phyloP scores from a whole-genome alignment of 2,329 filamentous ascomycete species.

The Fusarium nanum region DNA sequence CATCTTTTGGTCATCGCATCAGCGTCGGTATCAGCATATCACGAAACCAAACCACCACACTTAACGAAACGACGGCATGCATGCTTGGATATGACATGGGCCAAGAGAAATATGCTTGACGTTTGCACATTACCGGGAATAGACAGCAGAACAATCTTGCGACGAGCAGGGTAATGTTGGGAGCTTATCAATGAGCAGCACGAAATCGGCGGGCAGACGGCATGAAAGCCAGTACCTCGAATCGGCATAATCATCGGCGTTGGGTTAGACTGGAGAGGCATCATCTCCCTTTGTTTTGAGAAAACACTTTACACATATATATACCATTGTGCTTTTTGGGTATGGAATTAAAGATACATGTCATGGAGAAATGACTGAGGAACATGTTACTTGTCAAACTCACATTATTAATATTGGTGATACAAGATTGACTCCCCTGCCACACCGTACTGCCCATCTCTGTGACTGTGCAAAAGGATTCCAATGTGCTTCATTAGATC shows the following conservation, averaged over 20 bases:
- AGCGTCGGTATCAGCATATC: not conserved
- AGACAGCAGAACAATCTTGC: not conserved
- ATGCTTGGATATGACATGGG: constrained; percentile 16
- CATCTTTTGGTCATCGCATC: not conserved
- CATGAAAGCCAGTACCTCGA: constrained; percentile 7
- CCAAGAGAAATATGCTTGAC: not conserved
- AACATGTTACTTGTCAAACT: not conserved
- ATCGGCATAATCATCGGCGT: constrained; percentile 45
- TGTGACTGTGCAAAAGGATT: not conserved
- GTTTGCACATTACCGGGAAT: constrained; percentile 5
- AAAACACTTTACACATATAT: constrained; percentile 21
- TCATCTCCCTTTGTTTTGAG: constrained; percentile 24
- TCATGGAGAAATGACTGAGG: constrained; percentile 5
- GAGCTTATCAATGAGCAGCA: constrained; percentile 22
- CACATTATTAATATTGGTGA: not conserved
- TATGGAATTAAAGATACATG: constrained; percentile 12
- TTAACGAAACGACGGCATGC: constrained; percentile 30
- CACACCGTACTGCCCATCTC: not conserved
- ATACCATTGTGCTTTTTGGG: constrained; percentile 13
- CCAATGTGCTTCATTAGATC: not conserved
- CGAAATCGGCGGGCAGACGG: constrained; percentile 14
- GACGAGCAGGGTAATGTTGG: not conserved
- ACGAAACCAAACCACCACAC: constrained; percentile 1
- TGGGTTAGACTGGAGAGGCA: constrained; percentile 43
- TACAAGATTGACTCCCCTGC: not conserved